Conservation (phyloP, 2,329 filamentous ascomycete genomes). For the Pseudogymnoascus sp. region DNA sequence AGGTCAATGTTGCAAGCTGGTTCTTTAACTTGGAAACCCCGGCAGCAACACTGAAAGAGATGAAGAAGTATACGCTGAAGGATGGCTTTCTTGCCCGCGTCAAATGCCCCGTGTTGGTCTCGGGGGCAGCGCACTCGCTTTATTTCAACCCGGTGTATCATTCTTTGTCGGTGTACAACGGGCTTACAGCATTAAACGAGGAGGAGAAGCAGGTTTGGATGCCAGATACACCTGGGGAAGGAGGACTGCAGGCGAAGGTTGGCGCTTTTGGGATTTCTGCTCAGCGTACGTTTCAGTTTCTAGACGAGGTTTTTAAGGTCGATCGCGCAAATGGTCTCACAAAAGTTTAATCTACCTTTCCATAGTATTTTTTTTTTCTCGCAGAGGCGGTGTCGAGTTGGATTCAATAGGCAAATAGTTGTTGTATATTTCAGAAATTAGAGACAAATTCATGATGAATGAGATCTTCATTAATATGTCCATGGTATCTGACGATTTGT, state of each 20-base stretch:
- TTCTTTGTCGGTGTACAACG: constrained; percentile 14
- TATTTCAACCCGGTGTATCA: constrained; percentile 16
- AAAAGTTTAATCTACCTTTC: background rate
- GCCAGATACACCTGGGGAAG: constrained; percentile 16
- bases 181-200: constrained; percentile 14
- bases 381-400: background rate
- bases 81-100: constrained; percentile 17
- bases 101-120: constrained; percentile 20
- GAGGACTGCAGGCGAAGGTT: constrained; percentile 25
- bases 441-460: background rate
- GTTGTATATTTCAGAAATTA: background rate
- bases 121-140: constrained; percentile 19
- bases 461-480: background rate
- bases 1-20: constrained; percentile 19
- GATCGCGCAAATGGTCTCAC: constrained; percentile 4
- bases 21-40: constrained; percentile 16
- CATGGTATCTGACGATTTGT: background rate
- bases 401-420: background rate
- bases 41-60: constrained; percentile 16
- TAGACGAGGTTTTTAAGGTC: constrained; percentile 12
- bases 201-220: constrained; percentile 22
- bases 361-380: background rate
- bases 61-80: constrained; percentile 15
- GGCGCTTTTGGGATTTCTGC: constrained; percentile 15
- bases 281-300: constrained; percentile 10